Evolutionary conservation across 2,329 filamentous ascomycete species (phyloP).

Genomic region (Apiospora sp.): DNA sequence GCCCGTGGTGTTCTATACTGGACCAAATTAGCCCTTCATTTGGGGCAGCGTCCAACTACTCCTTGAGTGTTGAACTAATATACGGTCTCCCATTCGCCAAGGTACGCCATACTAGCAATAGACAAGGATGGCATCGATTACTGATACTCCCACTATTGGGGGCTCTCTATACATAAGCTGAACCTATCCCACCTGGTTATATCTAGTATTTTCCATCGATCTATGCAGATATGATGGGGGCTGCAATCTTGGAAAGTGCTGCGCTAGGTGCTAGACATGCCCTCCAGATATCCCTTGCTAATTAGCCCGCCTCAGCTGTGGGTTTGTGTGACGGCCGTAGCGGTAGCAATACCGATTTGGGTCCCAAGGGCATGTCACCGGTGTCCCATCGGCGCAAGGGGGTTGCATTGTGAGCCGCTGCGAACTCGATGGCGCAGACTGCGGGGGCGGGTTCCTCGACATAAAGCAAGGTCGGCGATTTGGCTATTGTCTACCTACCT

Average conservation of each 20-base stretch:
- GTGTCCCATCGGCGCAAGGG: constrained; percentile 6
- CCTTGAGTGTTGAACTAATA: too few species aligned
- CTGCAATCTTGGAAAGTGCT: neutral
- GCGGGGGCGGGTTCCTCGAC: neutral
- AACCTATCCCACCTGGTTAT: neutral
- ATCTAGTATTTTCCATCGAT: neutral
- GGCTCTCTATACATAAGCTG: neutral
- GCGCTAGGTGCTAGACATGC: neutral
- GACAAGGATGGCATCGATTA: neutral
- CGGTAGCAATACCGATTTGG: neutral
- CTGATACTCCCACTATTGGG: neutral
- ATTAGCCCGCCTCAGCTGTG: neutral
- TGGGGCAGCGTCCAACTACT: neutral
- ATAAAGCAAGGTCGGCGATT: neutral
- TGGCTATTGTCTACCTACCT: neutral
- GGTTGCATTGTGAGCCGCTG: neutral
- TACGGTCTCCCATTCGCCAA: neutral
- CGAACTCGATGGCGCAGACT: neutral
- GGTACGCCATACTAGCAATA: neutral
- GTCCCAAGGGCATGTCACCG: neutral
- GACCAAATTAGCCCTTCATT: neutral
- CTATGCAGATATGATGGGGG: neutral
- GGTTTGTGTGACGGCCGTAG: neutral
- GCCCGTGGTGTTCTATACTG: neutral
- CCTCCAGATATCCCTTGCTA: neutral